Conservation (phyloP, 345 rosid genomes). For the Salix arbutifolia region DNA sequence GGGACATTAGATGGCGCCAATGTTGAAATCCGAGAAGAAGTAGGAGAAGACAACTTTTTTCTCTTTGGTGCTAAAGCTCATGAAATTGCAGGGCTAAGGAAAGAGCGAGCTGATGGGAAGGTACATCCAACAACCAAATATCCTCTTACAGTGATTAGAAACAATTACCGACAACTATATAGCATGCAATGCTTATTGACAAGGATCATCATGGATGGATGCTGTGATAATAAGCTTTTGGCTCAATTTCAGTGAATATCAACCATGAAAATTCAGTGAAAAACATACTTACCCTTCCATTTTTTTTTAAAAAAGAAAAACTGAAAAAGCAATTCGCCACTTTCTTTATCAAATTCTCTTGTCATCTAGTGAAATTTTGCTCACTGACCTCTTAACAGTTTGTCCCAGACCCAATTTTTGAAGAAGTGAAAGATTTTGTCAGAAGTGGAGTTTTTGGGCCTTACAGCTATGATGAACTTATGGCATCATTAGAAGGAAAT, state of each 20-base stretch:
- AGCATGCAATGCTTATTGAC: not conserved
- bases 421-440: conserved; percentile 67
- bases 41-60: conserved; percentile 78
- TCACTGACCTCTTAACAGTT: conserved; percentile 34
- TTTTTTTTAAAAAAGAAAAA: not conserved
- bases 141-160: not conserved
- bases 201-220: not conserved
- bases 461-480: conserved; percentile 51
- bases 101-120: conserved; percentile 72
- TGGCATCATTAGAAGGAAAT: conserved; percentile 77
- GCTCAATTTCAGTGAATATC: not conserved
- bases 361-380: not conserved
- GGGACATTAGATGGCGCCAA: conserved; percentile 90
- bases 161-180: not conserved
- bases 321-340: not conserved
- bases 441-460: conserved; percentile 67
- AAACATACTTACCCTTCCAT: not conserved
- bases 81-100: conserved; percentile 63
- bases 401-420: conserved; percentile 64
- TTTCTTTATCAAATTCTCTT: not conserved
- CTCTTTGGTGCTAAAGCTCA: conserved; percentile 77
- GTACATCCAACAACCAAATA: conserved; percentile 24
- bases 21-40: conserved; percentile 77
- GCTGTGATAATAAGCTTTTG: not conserved
- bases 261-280: not conserved